Evolutionary conservation across 2,329 filamentous ascomycete genomes (phyloP).

Genomic region (Graphilbum sp.): DNA sequence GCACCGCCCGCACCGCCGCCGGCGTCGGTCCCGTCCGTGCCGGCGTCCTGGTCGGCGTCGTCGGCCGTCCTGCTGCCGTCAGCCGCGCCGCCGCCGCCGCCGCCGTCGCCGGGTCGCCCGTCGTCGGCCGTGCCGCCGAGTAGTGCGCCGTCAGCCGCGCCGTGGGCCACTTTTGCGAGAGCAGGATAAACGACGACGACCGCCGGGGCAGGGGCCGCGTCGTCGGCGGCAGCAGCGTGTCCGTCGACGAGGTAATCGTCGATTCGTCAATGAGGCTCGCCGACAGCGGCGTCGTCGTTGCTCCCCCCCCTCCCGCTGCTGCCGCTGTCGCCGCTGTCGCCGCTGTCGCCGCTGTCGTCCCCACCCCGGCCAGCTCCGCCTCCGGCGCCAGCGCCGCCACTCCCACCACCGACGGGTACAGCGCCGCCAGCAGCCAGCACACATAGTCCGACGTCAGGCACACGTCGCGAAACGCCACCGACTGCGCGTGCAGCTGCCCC

Average conservation of each 20-base stretch:
- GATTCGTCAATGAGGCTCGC: slow-evolving; percentile 3
- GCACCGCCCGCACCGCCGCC: slow-evolving; percentile 26
- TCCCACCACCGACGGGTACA: slow-evolving; percentile 81
- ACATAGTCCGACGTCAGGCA: slow-evolving; percentile 65
- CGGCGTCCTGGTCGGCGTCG: too few species aligned
- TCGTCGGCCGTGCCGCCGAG: too few species aligned
- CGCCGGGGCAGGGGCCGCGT: slow-evolving; percentile 46
- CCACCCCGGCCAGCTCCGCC: slow-evolving; percentile 70
- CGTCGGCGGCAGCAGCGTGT: slow-evolving; percentile 9
- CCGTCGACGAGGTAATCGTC: slow-evolving; percentile 19
- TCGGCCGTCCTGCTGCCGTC: slow-evolving; percentile 18
- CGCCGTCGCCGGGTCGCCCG: too few species aligned
- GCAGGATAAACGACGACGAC: slow-evolving; percentile 79
- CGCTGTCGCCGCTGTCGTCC: slow-evolving; percentile 66
- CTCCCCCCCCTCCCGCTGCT: slow-evolving; percentile 48
- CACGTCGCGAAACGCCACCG: slow-evolving; percentile 67
- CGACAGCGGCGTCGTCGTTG: slow-evolving; percentile 25
- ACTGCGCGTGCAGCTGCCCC: slow-evolving; percentile 61
- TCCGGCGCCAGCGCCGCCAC: slow-evolving; percentile 70
- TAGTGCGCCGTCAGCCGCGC: slow-evolving; percentile 27
- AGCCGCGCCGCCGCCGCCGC: slow-evolving; percentile 40
- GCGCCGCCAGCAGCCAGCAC: slow-evolving; percentile 57
- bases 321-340: slow-evolving; percentile 46
- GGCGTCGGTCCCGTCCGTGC: too few species aligned
- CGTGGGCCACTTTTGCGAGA: slow-evolving; percentile 32